Percentiles rank a stretch among this genome's conserved stretches.
phyloP scores from a whole-genome alignment of 352 stramenopile genomes.

The Phytophthora brassicae region DNA sequence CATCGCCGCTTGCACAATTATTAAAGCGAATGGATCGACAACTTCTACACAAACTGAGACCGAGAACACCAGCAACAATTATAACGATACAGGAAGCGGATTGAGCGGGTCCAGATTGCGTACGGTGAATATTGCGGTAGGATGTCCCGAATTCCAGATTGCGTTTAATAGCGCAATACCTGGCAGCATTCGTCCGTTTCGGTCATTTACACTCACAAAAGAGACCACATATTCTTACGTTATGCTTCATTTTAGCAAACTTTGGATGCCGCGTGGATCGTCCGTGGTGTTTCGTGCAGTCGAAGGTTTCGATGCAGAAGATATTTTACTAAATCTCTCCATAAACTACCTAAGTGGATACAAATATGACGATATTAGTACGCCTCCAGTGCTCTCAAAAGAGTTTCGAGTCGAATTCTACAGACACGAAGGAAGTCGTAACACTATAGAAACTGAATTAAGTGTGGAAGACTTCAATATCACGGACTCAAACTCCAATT shows the following conservation, averaged over 20 bases:
- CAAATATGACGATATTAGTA: constrained; percentile 23
- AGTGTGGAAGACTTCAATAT: constrained; percentile 20
- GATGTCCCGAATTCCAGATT: constrained; percentile 51
- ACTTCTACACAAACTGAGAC: not conserved
- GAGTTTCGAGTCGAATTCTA: constrained; percentile 66
- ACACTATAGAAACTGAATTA: not conserved
- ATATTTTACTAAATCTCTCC: constrained; percentile 47
- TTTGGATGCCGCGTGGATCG: constrained; percentile 41
- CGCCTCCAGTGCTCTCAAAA: constrained; percentile 42
- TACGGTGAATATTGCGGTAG: constrained; percentile 33
- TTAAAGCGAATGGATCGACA: not conserved
- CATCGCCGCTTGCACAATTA: not conserved
- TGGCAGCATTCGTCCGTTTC: constrained; percentile 33
- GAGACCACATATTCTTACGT: constrained; percentile 51
- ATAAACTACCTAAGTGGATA: constrained; percentile 29
- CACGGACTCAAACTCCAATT: constrained; percentile 29
- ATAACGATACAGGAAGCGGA: not conserved
- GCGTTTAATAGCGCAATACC: constrained; percentile 40
- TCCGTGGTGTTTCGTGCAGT: constrained; percentile 48
- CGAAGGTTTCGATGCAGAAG: constrained; percentile 36
- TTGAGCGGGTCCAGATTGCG: constrained; percentile 7
- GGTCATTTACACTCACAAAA: constrained; percentile 51
- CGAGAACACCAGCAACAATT: not conserved
- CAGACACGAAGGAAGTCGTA: constrained; percentile 18
- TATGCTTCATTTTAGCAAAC: constrained; percentile 44